A percentile compares a stretch with the other conserved stretches of the same genome.
phyloP scores from a whole-genome alignment of 768 basidiomycete species.

The Lactarius sanguifluus region DNA sequence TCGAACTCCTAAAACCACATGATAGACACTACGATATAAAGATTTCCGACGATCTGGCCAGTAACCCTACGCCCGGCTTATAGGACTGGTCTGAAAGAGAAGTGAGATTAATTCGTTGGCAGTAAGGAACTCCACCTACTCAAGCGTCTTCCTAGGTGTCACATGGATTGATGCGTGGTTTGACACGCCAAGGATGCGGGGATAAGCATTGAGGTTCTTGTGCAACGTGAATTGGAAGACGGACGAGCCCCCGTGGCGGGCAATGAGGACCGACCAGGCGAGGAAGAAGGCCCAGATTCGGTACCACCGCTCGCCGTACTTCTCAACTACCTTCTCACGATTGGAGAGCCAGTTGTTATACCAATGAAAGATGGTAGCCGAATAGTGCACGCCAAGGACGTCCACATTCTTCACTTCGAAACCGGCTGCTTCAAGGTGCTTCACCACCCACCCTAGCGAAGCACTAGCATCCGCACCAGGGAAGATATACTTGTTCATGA shows the following conservation, averaged over 20 bases:
- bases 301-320: conserved; percentile 94
- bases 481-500: conserved; percentile 99
- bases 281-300: conserved; percentile 97
- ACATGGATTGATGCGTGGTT: conserved; percentile 82
- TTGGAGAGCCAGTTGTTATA: conserved; percentile 97
- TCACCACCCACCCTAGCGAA: conserved; percentile 93
- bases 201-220: conserved; percentile 97
- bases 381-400: conserved; percentile 96
- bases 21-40: background rate
- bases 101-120: background rate
- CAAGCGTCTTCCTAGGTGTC: conserved; percentile 51
- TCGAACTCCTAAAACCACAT: background rate
- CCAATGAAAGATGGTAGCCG: conserved; percentile 87
- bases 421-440: conserved; percentile 82
- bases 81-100: conserved; percentile 12
- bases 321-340: conserved; percentile 82
- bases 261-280: conserved; percentile 83
- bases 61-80: background rate
- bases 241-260: conserved; percentile 84
- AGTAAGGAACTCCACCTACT: conserved; percentile 40
- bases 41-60: background rate
- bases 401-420: conserved; percentile 98
- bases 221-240: conserved; percentile 98
- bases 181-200: conserved; percentile 80
- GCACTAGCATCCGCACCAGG: conserved; percentile 97